Evolutionary conservation across 192 early-diverging fungal genomes (phyloP), one percentile per base, ranked within the genome.

Genomic region (Coemansia sp.): DNA sequence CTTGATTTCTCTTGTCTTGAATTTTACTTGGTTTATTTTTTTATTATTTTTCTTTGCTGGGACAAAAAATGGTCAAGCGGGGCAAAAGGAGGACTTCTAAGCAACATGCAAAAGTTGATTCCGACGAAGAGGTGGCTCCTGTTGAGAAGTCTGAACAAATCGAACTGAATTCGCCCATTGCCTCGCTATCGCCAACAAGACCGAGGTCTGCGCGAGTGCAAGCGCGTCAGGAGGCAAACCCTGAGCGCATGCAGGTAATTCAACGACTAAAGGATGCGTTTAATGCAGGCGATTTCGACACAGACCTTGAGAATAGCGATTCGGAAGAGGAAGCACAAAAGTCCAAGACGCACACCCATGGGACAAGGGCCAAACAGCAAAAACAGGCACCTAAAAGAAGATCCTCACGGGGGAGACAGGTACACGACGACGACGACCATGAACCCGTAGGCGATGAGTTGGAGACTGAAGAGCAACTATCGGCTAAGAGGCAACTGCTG

Each of bases 181-280:
- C 13, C 53, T 29, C 53, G 13, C 53, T 29, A 34, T 60, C 57
- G 31, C 57, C 39, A n/a, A 61, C 36, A 31, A 69, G 39, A 31
- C 62, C 62, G 6, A 62, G 41, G 46, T 27, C 66, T 15, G 64
- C 60, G 70, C 74, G 79, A 18, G 70, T 81, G 66, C 65, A 68
- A 52, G 76, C 79, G 55, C 79, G 79, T 7, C 79, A 75, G 60
- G 74, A 72, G 34, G 50, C 79, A 40, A 64, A 73, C 39, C 73
- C 79, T 0, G 79, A 68, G 36, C 73, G 74, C 57, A 69, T 36
- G 33, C 70, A 27, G 38, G 66, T 70, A 29, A 34, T 81, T 40
- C 79, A 76, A 57, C 73, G 68, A 39, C 79, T 81, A 8, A 72
- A 76, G 70, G 63, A 67, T 5, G 79, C 79, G 15, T 65, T 81